Conservation (phyloP, 148 eudicot species). For the Arctostaphylos glauca region DNA sequence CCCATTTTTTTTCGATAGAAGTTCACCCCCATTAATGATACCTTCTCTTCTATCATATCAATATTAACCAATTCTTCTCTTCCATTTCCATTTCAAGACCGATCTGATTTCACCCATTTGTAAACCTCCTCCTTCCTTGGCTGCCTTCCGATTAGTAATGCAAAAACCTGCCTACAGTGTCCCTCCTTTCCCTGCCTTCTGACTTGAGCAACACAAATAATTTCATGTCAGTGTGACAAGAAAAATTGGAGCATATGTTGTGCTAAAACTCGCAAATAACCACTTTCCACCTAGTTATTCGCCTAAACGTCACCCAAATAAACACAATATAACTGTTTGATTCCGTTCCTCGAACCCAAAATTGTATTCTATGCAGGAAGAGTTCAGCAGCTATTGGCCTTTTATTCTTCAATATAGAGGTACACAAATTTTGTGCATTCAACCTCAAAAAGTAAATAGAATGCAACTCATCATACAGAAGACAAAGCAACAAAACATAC, state of each 20-base stretch:
- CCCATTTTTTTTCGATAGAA: too few relatives aligned
- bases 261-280: neutral
- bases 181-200: neutral
- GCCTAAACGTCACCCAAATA: neutral
- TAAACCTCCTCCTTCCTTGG: neutral
- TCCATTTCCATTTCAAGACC: neutral
- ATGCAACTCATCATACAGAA: neutral
- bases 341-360: neutral
- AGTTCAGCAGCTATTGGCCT: neutral
- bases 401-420: neutral
- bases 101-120: neutral
- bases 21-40: too few relatives aligned
- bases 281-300: neutral
- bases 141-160: neutral
- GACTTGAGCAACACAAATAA: neutral
- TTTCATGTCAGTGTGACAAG: neutral
- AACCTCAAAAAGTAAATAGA: neutral
- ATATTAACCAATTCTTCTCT: too few relatives aligned
- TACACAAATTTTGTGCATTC: neutral
- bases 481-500: neutral
- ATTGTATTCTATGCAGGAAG: neutral
- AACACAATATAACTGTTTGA: neutral
- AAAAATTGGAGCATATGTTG: neutral
- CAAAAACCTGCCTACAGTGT: neutral
- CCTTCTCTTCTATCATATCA: too few relatives aligned